Percentiles rank a stretch among this genome's conserved stretches.
Conservation (phyloP, 495 filamentous ascomycete species). For the Pseudotulostoma volvatum region DNA sequence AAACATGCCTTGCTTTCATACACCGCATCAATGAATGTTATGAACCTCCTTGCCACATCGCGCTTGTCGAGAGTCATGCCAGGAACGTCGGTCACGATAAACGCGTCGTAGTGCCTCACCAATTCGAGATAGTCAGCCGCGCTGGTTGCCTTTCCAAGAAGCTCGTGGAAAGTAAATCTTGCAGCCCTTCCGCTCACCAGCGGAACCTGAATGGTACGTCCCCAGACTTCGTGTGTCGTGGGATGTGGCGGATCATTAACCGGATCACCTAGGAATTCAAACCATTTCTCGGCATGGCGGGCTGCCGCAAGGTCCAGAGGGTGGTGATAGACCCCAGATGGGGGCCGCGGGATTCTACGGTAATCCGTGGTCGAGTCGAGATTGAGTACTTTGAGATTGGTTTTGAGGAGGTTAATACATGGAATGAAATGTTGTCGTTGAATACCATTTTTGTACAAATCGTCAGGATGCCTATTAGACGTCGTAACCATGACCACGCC, state of each 20-base stretch:
- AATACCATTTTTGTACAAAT: slow-evolving; percentile 95
- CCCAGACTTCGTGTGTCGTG: slow-evolving; percentile 81
- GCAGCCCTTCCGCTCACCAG: slow-evolving; percentile 75
- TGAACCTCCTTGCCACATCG: slow-evolving; percentile 86
- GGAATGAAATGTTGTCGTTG: slow-evolving; percentile 91
- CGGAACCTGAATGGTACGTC: slow-evolving; percentile 74
- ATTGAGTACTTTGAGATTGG: slow-evolving; percentile 71
- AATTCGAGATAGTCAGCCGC: slow-evolving; percentile 94
- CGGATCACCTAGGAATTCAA: slow-evolving; percentile 78
- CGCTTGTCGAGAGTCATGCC: slow-evolving; percentile 74
- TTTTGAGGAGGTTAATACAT: slow-evolving; percentile 81
- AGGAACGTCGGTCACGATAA: slow-evolving; percentile 80
- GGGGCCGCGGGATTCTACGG: slow-evolving; percentile 85
- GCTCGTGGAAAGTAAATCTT: slow-evolving; percentile 75
- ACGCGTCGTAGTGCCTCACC: slow-evolving; percentile 77
- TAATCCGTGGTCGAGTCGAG: slow-evolving; percentile 93
- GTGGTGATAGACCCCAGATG: slow-evolving; percentile 82
- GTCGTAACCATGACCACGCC: slow-evolving; percentile 94
- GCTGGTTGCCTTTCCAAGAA: slow-evolving; percentile 72
- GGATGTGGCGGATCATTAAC: slow-evolving; percentile 57
- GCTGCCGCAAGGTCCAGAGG: slow-evolving; percentile 62
- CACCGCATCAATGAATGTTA: slow-evolving; percentile 91
- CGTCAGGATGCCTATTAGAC: slow-evolving; percentile 89
- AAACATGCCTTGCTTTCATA: slow-evolving; percentile 54
- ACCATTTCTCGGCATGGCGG: slow-evolving; percentile 83